Base-by-base conservation (phyloP, 176 grass and related monocot species). In the Poa pratensis region DNA sequence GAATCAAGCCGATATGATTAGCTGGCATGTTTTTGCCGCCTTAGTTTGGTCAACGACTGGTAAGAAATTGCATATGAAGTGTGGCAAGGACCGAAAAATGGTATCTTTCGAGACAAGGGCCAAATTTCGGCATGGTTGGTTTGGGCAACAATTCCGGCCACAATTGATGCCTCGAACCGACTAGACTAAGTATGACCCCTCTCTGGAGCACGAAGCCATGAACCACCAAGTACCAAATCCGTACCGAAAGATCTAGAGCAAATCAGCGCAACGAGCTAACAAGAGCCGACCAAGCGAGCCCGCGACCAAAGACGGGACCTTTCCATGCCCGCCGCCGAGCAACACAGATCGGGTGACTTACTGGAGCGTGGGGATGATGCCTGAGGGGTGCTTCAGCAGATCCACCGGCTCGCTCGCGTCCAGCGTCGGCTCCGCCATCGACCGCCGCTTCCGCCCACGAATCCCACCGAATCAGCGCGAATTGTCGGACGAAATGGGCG, bases 341-440 rank as follows among this genome's bases (percentile, higher is more conserved):
- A 23, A 9, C 80, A 11, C 50, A 23, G 17, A 48, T 13, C 0
- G 16, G 69, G 85, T 49, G 40, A 90, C 91, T 92, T 94, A 99
- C 96, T 99, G 96, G 76, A 99, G 96, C 68, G 90, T 99, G 46
- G 96, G 96, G 62, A 99, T 46, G 84, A 99, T 99, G 49, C 96
- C 96, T 63, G 96, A 99, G 52, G 96, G 96, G 58, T 99, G 96
- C 65, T 94, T 92, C 7, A 82, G 76, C 72, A 99, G 90, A 85
- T 99, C 96, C 89, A 96, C 93, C 24, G 90, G 93, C 66, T 96
- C 91, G 90, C 79, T 99, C 66, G 78, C 96, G 78, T 96, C 96
- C 78, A 94, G 86, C 9, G 49, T 68, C 43, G 89, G 87, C 42
- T 99, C 90, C 76, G 96, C 88, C 93, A 99, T 96, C 5, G 59